Base-by-base conservation (phyloP, 2,329 filamentous ascomycete species). In the Colletotrichum lini region DNA sequence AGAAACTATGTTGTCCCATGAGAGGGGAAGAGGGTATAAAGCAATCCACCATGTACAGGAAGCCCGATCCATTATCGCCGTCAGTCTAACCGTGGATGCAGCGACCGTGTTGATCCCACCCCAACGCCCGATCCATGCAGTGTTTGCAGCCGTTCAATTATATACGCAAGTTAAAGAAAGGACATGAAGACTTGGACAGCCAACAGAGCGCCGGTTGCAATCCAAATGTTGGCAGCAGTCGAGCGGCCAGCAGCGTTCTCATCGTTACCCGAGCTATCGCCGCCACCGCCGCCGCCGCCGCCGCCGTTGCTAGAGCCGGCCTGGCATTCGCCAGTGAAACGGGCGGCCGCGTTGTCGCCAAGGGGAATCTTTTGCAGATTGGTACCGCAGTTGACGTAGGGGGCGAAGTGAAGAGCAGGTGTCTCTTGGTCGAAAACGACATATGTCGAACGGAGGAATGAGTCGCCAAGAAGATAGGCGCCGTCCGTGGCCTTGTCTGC, bases 401-500 rank as follows among this genome's bases (percentile, higher is more conserved):
- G 68, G 12, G 76, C 76, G 50, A 77, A 76, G 62, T 77, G 75
- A 16, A 77, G 72, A n/a, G 75, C 76, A 9, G 75, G 75, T 8
- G 73, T 77, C 47, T 75, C 75, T 65, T 75, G 73, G 70, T 77
- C 75, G 59, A 72, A 76, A 35, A 85, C 83, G 21, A 83, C 82
- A 38, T 85, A 86, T 7, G 83, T 82, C 26, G 83, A 80, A 12
- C 84, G 80, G 40, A 86, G 78, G 76, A 86, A 85, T 7, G 83
- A 83, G 61, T 84, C 83, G 18, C 84, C 84, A 2, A 86, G 80
- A 3, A 85, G 78, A 18, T 60, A 76, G 1, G 58, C 66, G 47
- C 74, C 64, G 72, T 78, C 74, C 6, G 82, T 78, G n/a, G 81
- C 84, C 38, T 77, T 74, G 67, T 84, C 80, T 40, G 88, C 85